phyloP scores from a whole-genome alignment of 768 basidiomycete genomes.

The Mycena venus region DNA sequence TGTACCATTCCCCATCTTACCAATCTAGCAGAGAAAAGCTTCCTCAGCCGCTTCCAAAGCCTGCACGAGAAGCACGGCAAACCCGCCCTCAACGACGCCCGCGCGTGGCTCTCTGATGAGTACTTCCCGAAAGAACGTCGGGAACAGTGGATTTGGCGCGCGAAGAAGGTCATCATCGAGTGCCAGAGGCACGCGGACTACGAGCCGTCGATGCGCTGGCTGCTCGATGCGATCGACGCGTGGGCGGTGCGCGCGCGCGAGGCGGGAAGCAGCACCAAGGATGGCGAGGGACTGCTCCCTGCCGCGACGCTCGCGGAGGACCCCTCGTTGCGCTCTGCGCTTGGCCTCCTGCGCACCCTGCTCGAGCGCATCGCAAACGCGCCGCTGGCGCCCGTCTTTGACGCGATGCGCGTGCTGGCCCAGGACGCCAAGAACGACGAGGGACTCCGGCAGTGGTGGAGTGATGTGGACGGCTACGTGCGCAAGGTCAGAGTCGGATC shows the following conservation, averaged over 20 bases:
- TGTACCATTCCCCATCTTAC: background rate
- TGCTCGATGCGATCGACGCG: constrained; percentile 71
- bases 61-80: constrained; percentile 73
- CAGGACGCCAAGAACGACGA: constrained; percentile 82
- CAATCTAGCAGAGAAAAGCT: background rate
- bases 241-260: constrained; percentile 61
- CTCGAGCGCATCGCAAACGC: constrained; percentile 93
- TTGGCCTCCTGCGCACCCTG: constrained; percentile 63
- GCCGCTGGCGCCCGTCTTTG: constrained; percentile 73
- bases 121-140: constrained; percentile 88
- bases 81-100: constrained; percentile 60
- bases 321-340: constrained; percentile 65
- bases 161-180: constrained; percentile 94
- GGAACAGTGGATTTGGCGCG: constrained; percentile 93
- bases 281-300: constrained; percentile 48
- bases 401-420: constrained; percentile 80
- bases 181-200: constrained; percentile 95
- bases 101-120: constrained; percentile 68
- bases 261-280: constrained; percentile 45
- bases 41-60: constrained; percentile 53
- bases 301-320: constrained; percentile 68
- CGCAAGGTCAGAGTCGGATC: constrained; percentile 62
- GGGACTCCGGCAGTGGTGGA: constrained; percentile 83
- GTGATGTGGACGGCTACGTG: constrained; percentile 69
- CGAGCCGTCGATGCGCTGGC: constrained; percentile 82